These are phyloP conservation scores for Dothiorella sarmentorum DNA, from an alignment of 2,329 filamentous ascomycete genomes.

Conservation along the genomic window DNA sequence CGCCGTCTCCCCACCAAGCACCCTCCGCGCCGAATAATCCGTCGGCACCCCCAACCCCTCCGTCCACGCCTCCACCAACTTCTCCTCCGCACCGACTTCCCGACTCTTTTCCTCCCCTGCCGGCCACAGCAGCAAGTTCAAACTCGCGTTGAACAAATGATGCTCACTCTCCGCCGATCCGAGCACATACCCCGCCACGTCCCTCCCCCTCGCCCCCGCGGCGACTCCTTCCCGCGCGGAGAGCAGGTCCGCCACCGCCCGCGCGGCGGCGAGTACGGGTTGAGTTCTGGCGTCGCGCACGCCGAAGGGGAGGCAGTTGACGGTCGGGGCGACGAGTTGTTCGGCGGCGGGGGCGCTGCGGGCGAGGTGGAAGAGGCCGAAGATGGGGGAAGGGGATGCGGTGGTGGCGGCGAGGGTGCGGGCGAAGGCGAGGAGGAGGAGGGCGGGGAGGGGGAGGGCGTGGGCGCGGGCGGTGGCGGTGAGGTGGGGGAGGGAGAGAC, in stretches of 20 bases:
- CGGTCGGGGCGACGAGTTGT: constrained; percentile 28
- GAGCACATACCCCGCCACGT: constrained; percentile 25
- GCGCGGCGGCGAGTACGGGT: constrained; percentile 14
- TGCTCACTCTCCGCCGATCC: not conserved
- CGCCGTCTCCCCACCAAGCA: not conserved
- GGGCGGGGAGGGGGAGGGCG: constrained; percentile 27
- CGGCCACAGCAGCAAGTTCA: constrained; percentile 34
- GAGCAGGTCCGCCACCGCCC: too few relatives aligned
- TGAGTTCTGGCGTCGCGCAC: constrained; percentile 20
- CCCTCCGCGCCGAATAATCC: constrained; percentile 1
- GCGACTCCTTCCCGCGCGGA: constrained; percentile 29
- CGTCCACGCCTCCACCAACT: not conserved
- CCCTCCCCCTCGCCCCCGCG: too few relatives aligned
- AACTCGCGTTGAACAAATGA: constrained; percentile 31
- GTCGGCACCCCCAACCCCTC: constrained; percentile 10
- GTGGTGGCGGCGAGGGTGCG: constrained; percentile 27
- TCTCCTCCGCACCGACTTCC: not conserved
- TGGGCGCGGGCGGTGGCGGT: constrained; percentile 23
- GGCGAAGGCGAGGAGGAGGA: constrained; percentile 31
- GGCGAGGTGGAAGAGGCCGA: constrained; percentile 35
- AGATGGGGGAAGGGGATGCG: constrained; percentile 22
- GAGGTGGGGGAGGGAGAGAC: constrained; percentile 26
- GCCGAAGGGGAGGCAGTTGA: constrained; percentile 32
- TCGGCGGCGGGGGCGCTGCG: constrained; percentile 29
- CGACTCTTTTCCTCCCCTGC: constrained; percentile 3